A percentile compares a stretch with the other conserved stretches of the same genome.
phyloP scores from a whole-genome alignment of 345 rosid genomes.

The Salix suchowensis region DNA sequence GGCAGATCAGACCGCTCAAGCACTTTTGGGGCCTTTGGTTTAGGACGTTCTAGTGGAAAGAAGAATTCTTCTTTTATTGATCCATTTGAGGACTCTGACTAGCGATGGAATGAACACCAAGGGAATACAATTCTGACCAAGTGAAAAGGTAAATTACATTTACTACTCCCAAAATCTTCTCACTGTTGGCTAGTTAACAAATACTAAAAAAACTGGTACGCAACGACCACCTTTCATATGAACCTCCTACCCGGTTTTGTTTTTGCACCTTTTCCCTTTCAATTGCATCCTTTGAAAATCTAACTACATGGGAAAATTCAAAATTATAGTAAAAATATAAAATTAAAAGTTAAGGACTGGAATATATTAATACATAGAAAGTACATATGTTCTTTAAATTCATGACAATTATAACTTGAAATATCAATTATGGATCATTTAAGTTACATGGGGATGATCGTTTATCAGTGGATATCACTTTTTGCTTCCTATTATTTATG shows the following conservation, averaged over 20 bases:
- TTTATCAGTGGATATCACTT: not conserved
- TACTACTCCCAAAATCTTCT: not conserved
- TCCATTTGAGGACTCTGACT: constrained; percentile 20
- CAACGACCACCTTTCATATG: no score
- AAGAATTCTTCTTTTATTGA: not conserved
- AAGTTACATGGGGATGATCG: not conserved
- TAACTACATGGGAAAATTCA: no score
- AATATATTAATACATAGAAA: no score
- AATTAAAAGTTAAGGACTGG: no score
- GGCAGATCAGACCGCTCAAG: constrained; percentile 17
- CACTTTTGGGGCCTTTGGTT: constrained; percentile 23
- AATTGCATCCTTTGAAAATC: no score
- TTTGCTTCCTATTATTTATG: not conserved
- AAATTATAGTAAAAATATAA: no score
- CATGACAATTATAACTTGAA: no score
- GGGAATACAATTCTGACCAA: constrained; percentile 1
- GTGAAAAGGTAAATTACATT: constrained; percentile 7
- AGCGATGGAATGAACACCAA: not conserved
- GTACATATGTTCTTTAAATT: no score
- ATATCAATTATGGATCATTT: not conserved
- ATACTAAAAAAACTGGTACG: no score
- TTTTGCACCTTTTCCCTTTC: no score
- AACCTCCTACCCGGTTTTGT: no score
- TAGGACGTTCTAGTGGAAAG: constrained; percentile 30
- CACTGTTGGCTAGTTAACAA: not conserved